Evolutionary conservation across 495 filamentous ascomycete species (phyloP).

Genomic region (Corynascus novoguineensis): DNA sequence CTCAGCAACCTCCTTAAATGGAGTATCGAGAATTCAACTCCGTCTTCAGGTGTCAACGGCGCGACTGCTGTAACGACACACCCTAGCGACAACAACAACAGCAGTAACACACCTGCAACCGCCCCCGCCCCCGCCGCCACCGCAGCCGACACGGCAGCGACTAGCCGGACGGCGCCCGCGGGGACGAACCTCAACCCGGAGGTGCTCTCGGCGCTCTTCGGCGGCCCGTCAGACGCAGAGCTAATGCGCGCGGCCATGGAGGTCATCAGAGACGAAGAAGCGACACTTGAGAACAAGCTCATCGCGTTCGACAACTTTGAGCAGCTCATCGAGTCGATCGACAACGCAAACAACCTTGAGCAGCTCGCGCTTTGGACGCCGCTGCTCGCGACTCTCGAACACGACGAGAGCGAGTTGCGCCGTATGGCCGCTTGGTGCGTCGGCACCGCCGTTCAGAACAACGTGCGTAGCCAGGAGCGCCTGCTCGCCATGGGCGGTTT

Average conservation of each 20-base stretch:
- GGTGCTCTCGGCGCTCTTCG: constrained; percentile 65
- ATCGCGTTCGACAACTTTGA: constrained; percentile 96
- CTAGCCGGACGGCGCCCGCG: constrained; percentile 14
- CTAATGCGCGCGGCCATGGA: constrained; percentile 80
- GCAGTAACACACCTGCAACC: constrained; percentile 9
- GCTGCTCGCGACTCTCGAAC: constrained; percentile 59
- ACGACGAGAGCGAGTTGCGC: constrained; percentile 65
- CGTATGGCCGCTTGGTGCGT: constrained; percentile 86
- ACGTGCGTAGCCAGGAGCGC: constrained; percentile 72
- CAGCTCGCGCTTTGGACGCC: constrained; percentile 74
- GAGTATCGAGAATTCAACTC: constrained; percentile 70
- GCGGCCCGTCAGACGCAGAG: constrained; percentile 77
- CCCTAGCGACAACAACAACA: constrained; percentile 27
- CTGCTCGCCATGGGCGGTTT: constrained; percentile 67
- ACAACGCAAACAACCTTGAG: constrained; percentile 92
- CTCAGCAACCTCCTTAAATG: constrained; percentile 80
- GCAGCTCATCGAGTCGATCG: constrained; percentile 81
- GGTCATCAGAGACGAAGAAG: constrained; percentile 57
- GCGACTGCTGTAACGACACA: constrained; percentile 27
- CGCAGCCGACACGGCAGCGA: constrained; percentile 19
- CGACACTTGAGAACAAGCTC: constrained; percentile 69
- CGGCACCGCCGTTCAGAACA: constrained; percentile 94
- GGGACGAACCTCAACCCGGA: constrained; percentile 52
- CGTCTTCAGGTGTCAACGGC: constrained; percentile 35
- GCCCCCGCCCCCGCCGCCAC: constrained; percentile 36